Evolutionary conservation across 2,329 filamentous ascomycete species (phyloP), one percentile per base, ranked within the genome.

Genomic region (Juglanconis sp.): DNA sequence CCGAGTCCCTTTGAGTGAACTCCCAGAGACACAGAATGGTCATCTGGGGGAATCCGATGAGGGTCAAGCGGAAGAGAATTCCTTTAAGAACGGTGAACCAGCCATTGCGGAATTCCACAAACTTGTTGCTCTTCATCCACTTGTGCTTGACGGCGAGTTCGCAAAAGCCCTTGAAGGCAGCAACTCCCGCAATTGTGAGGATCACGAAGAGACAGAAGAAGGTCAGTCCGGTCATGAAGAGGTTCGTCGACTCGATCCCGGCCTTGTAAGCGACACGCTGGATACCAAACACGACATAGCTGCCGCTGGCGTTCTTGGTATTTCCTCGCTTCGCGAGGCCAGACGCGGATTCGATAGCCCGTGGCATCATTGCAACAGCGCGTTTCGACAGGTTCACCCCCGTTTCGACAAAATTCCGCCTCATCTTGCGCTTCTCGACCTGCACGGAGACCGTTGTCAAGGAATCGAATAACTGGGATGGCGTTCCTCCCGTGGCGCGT

Each of bases 31-130:
- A 96, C 57, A 97, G 84, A 57, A 96, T 90, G 53, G 87, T 86
- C 83, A 97, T 92, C 71, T 96, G 91, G 24, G 94, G 92, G 77
- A 92, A 96, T 64, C 92, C 92, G 68, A 97, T 95, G 44, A 97
- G 82, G 47, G 93, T 87, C 69, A 96, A 82, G 65, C 94, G 90
- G 84, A 95, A 97, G 65, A 97, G 81, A 67, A 97, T 96, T 60
- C 94, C 94, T 80, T 96, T 96, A 69, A 96, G 83, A 5, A 97
- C 89, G 13, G 92, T 93, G 65, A 88, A 87, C 94, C 94, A 97
- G 67, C 92, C 92, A 69, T 95, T 94, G 65, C 94, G 89, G 84
- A 98, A 97, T 68, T 97, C 93, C 67, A 89, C 81, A 75, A 97
- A 97, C 68, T 91, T 92, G 71, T 96, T 90, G 59, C 81, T 80